Percentiles rank a stretch among this genome's conserved stretches.
These are phyloP conservation scores for Paracamarosporium sp. DNA, from an alignment of 2,329 filamentous ascomycete species.

Conservation along the genomic window DNA sequence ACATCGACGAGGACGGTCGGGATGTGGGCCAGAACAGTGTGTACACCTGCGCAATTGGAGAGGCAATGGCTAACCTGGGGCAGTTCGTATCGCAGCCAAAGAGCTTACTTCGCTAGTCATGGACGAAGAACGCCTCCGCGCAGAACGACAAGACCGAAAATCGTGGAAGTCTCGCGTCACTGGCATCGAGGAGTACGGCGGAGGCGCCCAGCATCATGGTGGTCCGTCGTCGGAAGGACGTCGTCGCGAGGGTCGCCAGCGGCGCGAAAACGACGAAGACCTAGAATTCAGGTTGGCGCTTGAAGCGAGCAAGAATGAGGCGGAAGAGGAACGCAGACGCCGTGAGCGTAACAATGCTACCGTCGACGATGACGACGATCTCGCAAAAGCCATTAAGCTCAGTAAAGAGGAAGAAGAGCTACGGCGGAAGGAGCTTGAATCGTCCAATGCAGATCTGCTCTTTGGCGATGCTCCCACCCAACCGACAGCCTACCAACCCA, in stretches of 20 bases:
- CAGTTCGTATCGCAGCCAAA: conserved; percentile 94
- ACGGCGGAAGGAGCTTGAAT: conserved; percentile 83
- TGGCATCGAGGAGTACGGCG: conserved; percentile 82
- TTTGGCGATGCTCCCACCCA: conserved; percentile 80
- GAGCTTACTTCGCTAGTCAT: conserved; percentile 90
- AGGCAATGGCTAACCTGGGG: conserved; percentile 20
- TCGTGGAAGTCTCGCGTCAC: conserved; percentile 97
- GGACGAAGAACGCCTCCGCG: conserved; percentile 90
- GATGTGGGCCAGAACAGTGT: conserved; percentile 97
- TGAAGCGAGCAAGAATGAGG: conserved; percentile 93
- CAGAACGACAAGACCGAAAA: conserved; percentile 88
- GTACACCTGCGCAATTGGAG: conserved; percentile 31
- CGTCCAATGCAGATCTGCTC: conserved; percentile 82
- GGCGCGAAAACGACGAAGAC: conserved; percentile 78
- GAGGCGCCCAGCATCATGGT: conserved; percentile 46
- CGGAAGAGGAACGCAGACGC: conserved; percentile 86
- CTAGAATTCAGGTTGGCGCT: conserved; percentile 88
- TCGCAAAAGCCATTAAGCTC: conserved; percentile 92
- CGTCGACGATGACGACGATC: conserved; percentile 75
- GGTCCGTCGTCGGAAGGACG: conserved; percentile 31
- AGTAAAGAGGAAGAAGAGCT: conserved; percentile 94
- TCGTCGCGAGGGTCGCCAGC: conserved; percentile 52
- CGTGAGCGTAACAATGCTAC: conserved; percentile 59
- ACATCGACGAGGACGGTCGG: conserved; percentile 91
- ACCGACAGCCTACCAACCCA: conserved; percentile 74